A percentile compares a stretch with the other conserved stretches of the same genome.
These are phyloP conservation scores for Graphiopsis chlorocephala DNA, from an alignment of 2,329 filamentous ascomycete genomes.

Conservation along the genomic window DNA sequence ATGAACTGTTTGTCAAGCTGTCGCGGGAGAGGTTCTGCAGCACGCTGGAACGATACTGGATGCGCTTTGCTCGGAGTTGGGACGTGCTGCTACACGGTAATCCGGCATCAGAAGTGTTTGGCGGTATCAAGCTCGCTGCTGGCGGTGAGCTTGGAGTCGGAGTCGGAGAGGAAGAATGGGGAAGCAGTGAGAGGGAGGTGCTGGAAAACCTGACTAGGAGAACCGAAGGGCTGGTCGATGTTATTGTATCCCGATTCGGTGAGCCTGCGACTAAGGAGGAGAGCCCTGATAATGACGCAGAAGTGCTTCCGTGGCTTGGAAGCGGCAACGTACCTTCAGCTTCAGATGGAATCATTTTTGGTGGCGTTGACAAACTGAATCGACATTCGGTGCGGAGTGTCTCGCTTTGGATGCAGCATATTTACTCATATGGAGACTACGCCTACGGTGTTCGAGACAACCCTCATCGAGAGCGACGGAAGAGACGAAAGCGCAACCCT, in stretches of 20 bases:
- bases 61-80: constrained; percentile 66
- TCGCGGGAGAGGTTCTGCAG: constrained; percentile 67
- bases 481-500: constrained; percentile 41
- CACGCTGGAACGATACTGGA: constrained; percentile 79
- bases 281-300: constrained; percentile 24
- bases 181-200: constrained; percentile 89
- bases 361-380: constrained; percentile 73
- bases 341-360: constrained; percentile 82
- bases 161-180: constrained; percentile 92
- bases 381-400: constrained; percentile 68
- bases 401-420: constrained; percentile 81
- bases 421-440: constrained; percentile 79
- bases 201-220: constrained; percentile 80
- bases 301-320: constrained; percentile 65
- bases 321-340: constrained; percentile 64
- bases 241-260: constrained; percentile 85
- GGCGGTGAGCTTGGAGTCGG: constrained; percentile 90
- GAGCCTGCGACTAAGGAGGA: constrained; percentile 43
- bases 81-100: constrained; percentile 89
- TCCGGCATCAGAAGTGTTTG: constrained; percentile 73
- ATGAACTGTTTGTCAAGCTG: constrained; percentile 64
- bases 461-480: constrained; percentile 63
- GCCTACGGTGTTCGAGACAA: constrained; percentile 84
- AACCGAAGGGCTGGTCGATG: constrained; percentile 80
- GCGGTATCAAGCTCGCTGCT: constrained; percentile 81